Percentiles rank a stretch among this genome's conserved stretches.
Evolutionary conservation across 1,139 yeast genomes (phyloP).

Genomic region (Kodamaea arcana): DNA sequence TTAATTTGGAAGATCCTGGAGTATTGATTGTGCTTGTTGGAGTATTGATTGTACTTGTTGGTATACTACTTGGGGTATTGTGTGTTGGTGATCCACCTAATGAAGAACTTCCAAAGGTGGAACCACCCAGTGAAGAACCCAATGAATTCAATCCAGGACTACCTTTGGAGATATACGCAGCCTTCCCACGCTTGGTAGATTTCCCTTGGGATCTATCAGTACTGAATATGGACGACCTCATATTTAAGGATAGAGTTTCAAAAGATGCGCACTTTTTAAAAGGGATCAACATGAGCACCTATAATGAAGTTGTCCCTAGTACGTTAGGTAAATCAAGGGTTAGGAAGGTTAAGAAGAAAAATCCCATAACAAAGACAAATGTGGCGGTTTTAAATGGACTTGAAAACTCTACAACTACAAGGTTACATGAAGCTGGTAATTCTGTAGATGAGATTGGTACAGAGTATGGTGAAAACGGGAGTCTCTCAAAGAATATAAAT

Average conservation of each 20-base stretch:
- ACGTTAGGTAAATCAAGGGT: conserved; percentile 1
- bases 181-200: conserved; percentile 10
- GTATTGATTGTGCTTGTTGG: conserved; percentile 1
- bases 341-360: background rate
- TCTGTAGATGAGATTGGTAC: no score
- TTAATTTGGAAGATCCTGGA: conserved; percentile 6
- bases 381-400: no score
- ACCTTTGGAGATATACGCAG: background rate
- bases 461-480: no score
- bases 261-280: background rate
- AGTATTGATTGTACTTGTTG: background rate
- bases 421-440: no score
- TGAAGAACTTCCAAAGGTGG: background rate
- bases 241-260: conserved; percentile 7
- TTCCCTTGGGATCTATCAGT: conserved; percentile 16
- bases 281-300: conserved; percentile 2
- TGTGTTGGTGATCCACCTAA: background rate
- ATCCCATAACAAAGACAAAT: no score
- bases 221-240: conserved; percentile 39
- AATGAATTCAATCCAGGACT: background rate
- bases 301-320: conserved; percentile 18
- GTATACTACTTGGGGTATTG: background rate
- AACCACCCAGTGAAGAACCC: background rate
- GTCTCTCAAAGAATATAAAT: no score
- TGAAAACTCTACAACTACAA: no score